phyloP scores from a whole-genome alignment of 2,329 filamentous ascomycete species.

The Aspergillus sp. region DNA sequence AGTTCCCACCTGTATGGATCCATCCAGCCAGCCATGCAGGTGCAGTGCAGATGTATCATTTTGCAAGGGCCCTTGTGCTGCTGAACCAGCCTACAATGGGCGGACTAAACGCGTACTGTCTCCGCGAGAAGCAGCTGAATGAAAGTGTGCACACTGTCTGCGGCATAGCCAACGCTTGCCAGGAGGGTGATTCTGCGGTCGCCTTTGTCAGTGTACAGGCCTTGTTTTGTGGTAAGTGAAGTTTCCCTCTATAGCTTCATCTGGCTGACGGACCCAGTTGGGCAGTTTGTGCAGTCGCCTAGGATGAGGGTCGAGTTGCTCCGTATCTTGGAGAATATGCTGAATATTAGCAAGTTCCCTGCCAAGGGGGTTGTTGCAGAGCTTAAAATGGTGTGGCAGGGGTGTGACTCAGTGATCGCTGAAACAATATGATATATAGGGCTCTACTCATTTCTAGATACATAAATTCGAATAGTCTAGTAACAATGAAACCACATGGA shows the following conservation, averaged over 20 bases:
- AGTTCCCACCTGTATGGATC: conserved; percentile 51
- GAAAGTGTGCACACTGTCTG: conserved; percentile 19
- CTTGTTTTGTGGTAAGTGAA: conserved; percentile 18
- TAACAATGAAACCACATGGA: too few relatives aligned
- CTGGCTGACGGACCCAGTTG: conserved; percentile 7
- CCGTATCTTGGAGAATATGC: conserved; percentile 13
- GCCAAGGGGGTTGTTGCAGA: conserved; percentile 11
- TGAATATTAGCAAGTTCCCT: conserved; percentile 18
- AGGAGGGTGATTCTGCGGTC: conserved; percentile 18
- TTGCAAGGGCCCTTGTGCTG: conserved; percentile 53
- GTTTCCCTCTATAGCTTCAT: not conserved
- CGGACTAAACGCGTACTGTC: conserved; percentile 47
- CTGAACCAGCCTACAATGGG: conserved; percentile 53
- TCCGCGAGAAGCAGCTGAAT: conserved; percentile 16
- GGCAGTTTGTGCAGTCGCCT: conserved; percentile 16
- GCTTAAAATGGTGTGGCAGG: conserved; percentile 23
- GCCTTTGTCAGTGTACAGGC: conserved; percentile 24
- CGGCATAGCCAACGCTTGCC: conserved; percentile 14
- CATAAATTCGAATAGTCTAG: too few relatives aligned
- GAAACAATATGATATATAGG: not conserved
- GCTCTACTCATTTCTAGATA: not conserved
- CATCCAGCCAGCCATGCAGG: conserved; percentile 49
- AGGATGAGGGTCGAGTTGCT: conserved; percentile 14
- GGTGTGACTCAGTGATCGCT: not conserved
- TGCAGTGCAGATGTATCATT: conserved; percentile 53